Evolutionary conservation across 2,329 filamentous ascomycete species (phyloP).

Genomic region (Capronia coronata): DNA sequence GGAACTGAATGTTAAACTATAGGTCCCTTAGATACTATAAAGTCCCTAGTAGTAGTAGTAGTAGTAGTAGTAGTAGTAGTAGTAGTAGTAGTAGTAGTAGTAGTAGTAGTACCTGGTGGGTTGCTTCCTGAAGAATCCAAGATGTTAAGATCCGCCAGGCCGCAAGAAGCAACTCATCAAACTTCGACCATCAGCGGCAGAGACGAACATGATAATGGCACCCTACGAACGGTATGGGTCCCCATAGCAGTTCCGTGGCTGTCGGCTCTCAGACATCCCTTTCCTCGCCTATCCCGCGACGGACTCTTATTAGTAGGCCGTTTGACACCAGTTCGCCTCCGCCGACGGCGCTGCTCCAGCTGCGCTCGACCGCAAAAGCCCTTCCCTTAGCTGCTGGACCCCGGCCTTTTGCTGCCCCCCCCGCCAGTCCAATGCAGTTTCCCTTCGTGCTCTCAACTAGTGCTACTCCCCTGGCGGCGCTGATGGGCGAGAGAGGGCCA

Average conservation of each 20-base stretch:
- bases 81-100: too few species aligned
- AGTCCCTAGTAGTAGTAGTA: too few species aligned
- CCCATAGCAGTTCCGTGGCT: slow-evolving; percentile 3
- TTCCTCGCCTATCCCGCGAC: neutral
- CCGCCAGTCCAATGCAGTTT: neutral
- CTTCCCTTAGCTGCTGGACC: neutral
- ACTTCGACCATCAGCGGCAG: slow-evolving; percentile 6
- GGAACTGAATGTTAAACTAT: too few species aligned
- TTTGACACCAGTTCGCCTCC: slow-evolving; percentile 15
- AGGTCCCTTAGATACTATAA: too few species aligned
- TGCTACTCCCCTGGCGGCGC: too few species aligned
- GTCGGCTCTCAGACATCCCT: slow-evolving; percentile 3
- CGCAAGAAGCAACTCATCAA: neutral
- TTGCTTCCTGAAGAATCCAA: too few species aligned
- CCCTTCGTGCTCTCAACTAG: neutral
- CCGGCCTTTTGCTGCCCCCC: neutral
- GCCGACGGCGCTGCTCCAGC: neutral
- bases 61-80: too few species aligned
- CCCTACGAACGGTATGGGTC: slow-evolving; percentile 17
- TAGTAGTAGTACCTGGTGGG: too few species aligned
- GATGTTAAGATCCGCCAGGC: neutral
- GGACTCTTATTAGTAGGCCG: neutral
- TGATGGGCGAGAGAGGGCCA: neutral
- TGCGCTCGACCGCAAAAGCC: neutral
- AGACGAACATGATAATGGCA: slow-evolving; percentile 16